These are phyloP conservation scores for Pseudopyricularia cyperi DNA, from an alignment of 2,329 filamentous ascomycete genomes.

Conservation along the genomic window DNA sequence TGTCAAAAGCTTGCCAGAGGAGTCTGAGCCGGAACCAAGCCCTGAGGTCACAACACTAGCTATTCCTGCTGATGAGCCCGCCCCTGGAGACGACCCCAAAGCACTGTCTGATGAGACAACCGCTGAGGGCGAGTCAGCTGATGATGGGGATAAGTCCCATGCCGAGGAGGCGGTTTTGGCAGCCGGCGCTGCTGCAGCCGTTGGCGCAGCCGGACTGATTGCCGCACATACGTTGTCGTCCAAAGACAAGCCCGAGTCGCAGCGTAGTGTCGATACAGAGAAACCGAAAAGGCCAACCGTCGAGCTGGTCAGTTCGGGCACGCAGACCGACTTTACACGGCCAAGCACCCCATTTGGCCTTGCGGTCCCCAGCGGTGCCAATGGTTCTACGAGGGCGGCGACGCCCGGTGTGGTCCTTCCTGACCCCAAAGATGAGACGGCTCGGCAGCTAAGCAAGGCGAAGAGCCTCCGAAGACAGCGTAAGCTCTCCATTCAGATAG, in stretches of 20 bases:
- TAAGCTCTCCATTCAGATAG: slow-evolving; percentile 28
- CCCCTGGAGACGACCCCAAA: background rate
- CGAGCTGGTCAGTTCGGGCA: background rate
- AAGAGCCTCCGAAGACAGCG: slow-evolving; percentile 31
- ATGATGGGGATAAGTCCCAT: background rate
- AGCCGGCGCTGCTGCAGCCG: background rate
- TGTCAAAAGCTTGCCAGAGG: background rate
- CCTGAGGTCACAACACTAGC: background rate
- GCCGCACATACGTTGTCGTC: background rate
- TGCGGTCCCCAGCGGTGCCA: slow-evolving; percentile 5
- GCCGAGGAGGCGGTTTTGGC: background rate
- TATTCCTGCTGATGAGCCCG: background rate
- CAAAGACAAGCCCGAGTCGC: background rate
- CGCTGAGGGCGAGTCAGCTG: background rate
- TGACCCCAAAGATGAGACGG: slow-evolving; percentile 23
- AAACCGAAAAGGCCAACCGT: slow-evolving; percentile 8
- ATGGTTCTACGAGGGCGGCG: slow-evolving; percentile 21
- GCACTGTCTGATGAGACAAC: background rate
- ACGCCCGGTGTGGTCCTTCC: slow-evolving; percentile 36
- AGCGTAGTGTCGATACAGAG: background rate
- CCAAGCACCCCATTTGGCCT: background rate
- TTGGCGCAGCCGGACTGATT: background rate
- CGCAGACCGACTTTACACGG: slow-evolving; percentile 1
- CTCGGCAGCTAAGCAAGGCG: slow-evolving; percentile 24
- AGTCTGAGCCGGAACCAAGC: background rate